A percentile compares a stretch with the other conserved stretches of the same genome.
Evolutionary conservation across 2,329 filamentous ascomycete species (phyloP).

Genomic region (Diaporthe velutina): DNA sequence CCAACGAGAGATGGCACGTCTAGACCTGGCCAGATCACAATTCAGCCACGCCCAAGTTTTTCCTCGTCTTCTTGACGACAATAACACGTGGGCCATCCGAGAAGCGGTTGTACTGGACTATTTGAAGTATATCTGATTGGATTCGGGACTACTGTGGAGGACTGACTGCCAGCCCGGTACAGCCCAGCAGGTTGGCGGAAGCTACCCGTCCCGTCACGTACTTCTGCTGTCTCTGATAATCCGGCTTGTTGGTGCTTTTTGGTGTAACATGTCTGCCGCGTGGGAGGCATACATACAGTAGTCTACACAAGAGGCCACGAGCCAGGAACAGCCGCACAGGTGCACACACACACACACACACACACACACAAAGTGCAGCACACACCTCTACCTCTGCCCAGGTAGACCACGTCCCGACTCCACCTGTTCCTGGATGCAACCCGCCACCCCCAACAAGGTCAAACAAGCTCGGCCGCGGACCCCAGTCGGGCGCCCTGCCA

Average conservation of each 20-base stretch:
- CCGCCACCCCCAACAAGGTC: slow-evolving; percentile 14
- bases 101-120: not conserved
- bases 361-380: not conserved
- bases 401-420: not conserved
- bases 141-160: slow-evolving; percentile 2
- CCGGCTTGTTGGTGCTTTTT: not conserved
- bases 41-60: not conserved
- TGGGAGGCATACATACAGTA: not conserved
- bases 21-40: slow-evolving; percentile 9
- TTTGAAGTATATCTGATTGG: slow-evolving; percentile 27
- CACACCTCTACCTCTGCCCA: not conserved
- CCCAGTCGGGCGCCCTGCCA: not conserved
- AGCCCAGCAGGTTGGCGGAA: not conserved
- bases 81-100: not conserved
- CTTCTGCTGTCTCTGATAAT: not conserved
- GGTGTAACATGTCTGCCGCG: slow-evolving; percentile 5
- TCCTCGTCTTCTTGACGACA: not conserved
- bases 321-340: not conserved
- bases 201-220: not conserved
- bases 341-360: too few species aligned
- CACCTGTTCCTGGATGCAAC: slow-evolving; percentile 32
- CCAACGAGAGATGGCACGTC: not conserved
- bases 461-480: slow-evolving; percentile 29
- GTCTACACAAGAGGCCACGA: not conserved
- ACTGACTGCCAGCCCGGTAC: not conserved